phyloP scores from a whole-genome alignment of 2,329 filamentous ascomycete genomes.

The Myriosclerotinia duriaeana region DNA sequence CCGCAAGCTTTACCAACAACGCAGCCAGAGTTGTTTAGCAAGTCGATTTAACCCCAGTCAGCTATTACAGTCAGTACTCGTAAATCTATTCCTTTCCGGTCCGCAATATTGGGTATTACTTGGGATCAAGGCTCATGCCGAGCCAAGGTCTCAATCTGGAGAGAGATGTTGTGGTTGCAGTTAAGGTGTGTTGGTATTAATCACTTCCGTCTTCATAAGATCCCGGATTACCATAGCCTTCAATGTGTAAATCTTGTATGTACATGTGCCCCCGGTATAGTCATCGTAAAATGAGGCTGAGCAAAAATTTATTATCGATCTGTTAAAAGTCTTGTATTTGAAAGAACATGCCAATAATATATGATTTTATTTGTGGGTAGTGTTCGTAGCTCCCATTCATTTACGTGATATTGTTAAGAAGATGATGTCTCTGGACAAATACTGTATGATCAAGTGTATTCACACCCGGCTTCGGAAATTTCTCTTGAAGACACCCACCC shows the following conservation, averaged over 20 bases:
- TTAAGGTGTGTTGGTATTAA: background rate
- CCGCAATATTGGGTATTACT: background rate
- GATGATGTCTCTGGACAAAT: no score
- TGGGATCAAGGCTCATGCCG: background rate
- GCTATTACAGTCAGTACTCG: background rate
- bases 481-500: no score
- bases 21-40: background rate
- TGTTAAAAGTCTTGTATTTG: background rate
- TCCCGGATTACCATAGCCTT: background rate
- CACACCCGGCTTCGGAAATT: no score
- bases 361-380: no score
- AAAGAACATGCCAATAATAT: background rate
- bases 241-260: background rate
- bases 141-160: background rate
- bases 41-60: background rate
- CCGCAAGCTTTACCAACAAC: background rate
- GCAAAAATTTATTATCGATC: background rate
- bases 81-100: background rate
- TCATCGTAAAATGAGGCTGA: background rate
- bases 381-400: no score
- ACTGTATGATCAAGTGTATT: no score
- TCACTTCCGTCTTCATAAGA: background rate
- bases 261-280: no score
- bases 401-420: no score
- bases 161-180: background rate